phyloP scores from a whole-genome alignment of 257 asterid species.

The Nicotiana paniculata region DNA sequence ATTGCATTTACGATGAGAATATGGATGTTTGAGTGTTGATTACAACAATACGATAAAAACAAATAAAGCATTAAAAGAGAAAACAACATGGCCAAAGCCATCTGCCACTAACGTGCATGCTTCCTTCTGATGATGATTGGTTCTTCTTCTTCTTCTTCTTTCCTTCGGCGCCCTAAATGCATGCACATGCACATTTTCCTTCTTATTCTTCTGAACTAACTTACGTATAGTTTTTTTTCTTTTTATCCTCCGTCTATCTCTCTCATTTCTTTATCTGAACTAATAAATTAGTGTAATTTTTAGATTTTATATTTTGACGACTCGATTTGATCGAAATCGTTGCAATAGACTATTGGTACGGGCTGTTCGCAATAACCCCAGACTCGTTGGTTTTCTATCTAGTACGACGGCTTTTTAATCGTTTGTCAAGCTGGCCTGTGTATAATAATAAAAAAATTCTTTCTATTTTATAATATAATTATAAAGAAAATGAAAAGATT shows the following conservation, averaged over 20 bases:
- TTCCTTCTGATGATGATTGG: neutral
- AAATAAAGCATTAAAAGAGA: neutral
- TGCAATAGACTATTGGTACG: too few relatives aligned
- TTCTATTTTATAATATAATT: too few relatives aligned
- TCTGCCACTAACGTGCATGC: neutral
- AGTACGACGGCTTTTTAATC: too few relatives aligned
- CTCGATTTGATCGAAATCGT: neutral
- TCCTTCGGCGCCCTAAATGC: neutral
- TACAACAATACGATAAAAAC: neutral
- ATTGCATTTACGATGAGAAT: neutral
- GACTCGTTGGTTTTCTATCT: too few relatives aligned
- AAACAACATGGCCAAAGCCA: neutral
- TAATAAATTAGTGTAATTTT: neutral
- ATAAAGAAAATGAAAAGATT: too few relatives aligned
- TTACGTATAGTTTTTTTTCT: neutral
- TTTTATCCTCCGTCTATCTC: neutral
- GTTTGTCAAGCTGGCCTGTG: too few relatives aligned
- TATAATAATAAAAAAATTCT: too few relatives aligned
- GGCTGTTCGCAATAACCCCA: too few relatives aligned
- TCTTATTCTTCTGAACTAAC: neutral
- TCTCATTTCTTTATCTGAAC: neutral
- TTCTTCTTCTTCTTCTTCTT: neutral
- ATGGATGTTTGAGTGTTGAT: conserved; percentile 3
- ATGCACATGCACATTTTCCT: conserved; percentile 1
- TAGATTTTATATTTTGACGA: neutral